Conservation (phyloP, 371 early-diverging fungal genomes). For the Mortierella sp. region DNA sequence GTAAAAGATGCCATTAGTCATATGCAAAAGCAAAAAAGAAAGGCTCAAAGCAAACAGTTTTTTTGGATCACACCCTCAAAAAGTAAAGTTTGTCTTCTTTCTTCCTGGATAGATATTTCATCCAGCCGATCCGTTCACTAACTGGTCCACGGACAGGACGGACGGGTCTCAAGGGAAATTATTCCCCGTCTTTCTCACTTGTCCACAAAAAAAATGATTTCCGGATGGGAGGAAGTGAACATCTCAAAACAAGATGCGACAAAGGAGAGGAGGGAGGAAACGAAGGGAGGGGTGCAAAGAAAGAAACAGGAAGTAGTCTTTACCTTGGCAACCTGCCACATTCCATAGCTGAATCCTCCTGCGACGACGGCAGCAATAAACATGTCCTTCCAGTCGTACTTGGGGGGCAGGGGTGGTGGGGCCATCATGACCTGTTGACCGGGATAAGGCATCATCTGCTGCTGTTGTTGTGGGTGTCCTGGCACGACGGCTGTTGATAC, state of each 20-base stretch:
- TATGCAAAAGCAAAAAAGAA: not conserved
- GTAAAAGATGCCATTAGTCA: not conserved
- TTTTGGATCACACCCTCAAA: slow-evolving; percentile 12
- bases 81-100: not conserved
- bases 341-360: slow-evolving; percentile 89
- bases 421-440: slow-evolving; percentile 60
- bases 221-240: slow-evolving; percentile 5
- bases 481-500: slow-evolving; percentile 27
- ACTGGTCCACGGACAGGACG: not conserved
- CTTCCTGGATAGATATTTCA: not conserved
- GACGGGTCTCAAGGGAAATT: slow-evolving; percentile 6
- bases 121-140: slow-evolving; percentile 34
- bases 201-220: not conserved
- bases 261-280: not conserved
- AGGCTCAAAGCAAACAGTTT: not conserved
- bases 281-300: too few species aligned
- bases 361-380: slow-evolving; percentile 90
- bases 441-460: slow-evolving; percentile 25
- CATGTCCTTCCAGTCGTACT: slow-evolving; percentile 92
- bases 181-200: slow-evolving; percentile 18
- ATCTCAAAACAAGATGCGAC: slow-evolving; percentile 8
- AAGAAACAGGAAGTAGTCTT: not conserved
- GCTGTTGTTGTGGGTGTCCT: slow-evolving; percentile 45
- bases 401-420: slow-evolving; percentile 80
- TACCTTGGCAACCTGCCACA: slow-evolving; percentile 86